Percentiles rank a stretch among this genome's conserved stretches.
phyloP scores from a whole-genome alignment of 2,329 filamentous ascomycete genomes.

The Podosphaera aphanis region DNA sequence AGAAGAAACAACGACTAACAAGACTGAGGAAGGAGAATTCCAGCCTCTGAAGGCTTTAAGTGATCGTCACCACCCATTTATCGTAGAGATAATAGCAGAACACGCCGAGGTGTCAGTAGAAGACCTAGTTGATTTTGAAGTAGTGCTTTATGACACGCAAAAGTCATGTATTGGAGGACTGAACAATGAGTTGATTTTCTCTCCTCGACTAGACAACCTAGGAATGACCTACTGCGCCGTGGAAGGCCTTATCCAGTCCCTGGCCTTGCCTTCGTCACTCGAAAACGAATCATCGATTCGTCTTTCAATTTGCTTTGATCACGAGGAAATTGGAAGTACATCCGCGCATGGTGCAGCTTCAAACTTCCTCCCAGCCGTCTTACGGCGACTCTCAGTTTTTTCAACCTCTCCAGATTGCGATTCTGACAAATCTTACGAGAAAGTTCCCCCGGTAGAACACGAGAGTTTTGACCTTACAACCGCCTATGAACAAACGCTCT shows the following conservation, averaged over 20 bases:
- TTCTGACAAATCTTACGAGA: conserved; percentile 43
- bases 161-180: conserved; percentile 72
- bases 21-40: conserved; percentile 30
- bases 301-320: conserved; percentile 84
- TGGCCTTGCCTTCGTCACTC: conserved; percentile 38
- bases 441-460: conserved; percentile 20
- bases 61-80: conserved; percentile 69
- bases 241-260: conserved; percentile 60
- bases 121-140: conserved; percentile 77
- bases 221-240: conserved; percentile 91
- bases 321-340: conserved; percentile 86
- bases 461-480: conserved; percentile 42
- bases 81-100: conserved; percentile 65
- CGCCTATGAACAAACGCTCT: conserved; percentile 78
- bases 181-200: conserved; percentile 87
- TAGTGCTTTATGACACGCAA: conserved; percentile 92
- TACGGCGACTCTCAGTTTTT: conserved; percentile 66
- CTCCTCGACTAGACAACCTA: conserved; percentile 82
- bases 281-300: conserved; percentile 63
- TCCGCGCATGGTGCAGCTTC: conserved; percentile 88
- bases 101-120: conserved; percentile 47
- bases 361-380: conserved; percentile 67
- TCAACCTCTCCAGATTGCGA: conserved; percentile 27
- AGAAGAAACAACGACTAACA: conserved; percentile 18
- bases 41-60: conserved; percentile 53